A percentile compares a stretch with the other conserved stretches of the same genome.
These are phyloP conservation scores for Tetrahymena thermophila DNA, from an alignment of 73 alveolate species.

Conservation along the genomic window DNA sequence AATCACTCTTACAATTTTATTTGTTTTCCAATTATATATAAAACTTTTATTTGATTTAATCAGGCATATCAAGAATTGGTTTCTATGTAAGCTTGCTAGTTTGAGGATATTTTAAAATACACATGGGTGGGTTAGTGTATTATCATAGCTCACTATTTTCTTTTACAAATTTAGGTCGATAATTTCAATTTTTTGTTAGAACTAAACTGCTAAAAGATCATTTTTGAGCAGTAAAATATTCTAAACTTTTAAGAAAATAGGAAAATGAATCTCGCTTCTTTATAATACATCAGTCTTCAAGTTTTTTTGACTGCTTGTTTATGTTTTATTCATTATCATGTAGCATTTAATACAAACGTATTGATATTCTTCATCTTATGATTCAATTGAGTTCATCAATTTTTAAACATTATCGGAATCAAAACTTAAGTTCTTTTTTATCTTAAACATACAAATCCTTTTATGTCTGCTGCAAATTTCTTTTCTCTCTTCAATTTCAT, in stretches of 20 bases:
- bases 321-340: neutral
- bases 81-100: neutral
- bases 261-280: neutral
- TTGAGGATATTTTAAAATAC: neutral
- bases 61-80: neutral
- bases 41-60: neutral
- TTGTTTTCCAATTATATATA: neutral
- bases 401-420: neutral
- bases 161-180: neutral
- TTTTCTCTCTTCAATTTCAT: neutral
- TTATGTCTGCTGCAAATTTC: neutral
- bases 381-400: neutral
- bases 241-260: neutral
- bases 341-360: neutral
- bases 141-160: neutral
- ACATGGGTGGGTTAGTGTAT: neutral
- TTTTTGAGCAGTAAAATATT: neutral
- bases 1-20: neutral
- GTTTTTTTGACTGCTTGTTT: neutral
- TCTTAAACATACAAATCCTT: neutral
- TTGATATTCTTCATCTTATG: neutral
- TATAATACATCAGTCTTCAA: neutral
- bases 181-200: neutral
- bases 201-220: neutral
- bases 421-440: neutral